A percentile compares a stretch with the other conserved stretches of the same genome.
Conservation (phyloP, 257 asterid genomes). For the Ehretia macrophylla region DNA sequence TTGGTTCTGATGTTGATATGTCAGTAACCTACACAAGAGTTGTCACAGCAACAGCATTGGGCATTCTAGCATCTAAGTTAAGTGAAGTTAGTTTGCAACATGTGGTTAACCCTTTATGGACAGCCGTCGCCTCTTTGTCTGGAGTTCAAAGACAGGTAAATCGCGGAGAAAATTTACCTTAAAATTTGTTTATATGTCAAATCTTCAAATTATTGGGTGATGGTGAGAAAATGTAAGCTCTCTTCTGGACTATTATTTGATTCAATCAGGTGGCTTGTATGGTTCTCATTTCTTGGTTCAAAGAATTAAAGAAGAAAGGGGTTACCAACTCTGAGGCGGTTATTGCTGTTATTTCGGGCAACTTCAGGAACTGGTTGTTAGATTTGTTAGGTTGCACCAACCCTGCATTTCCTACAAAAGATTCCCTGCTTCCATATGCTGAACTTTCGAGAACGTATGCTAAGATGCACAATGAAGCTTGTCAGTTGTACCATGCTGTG, state of each 20-base stretch:
- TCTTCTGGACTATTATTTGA: slow-evolving; percentile 2
- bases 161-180: background rate
- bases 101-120: slow-evolving; percentile 79
- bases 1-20: slow-evolving; percentile 87
- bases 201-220: background rate
- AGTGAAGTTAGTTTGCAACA: slow-evolving; percentile 52
- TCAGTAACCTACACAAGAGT: slow-evolving; percentile 89
- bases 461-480: slow-evolving; percentile 92
- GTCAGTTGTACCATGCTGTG: slow-evolving; percentile 58
- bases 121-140: slow-evolving; percentile 70
- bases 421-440: slow-evolving; percentile 73
- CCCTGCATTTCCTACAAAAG: slow-evolving; percentile 92
- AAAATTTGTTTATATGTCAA: too few relatives aligned
- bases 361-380: slow-evolving; percentile 61
- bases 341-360: slow-evolving; percentile 44
- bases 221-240: background rate
- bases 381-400: slow-evolving; percentile 82
- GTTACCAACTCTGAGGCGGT: slow-evolving; percentile 41
- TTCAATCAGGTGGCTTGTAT: slow-evolving; percentile 76
- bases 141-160: slow-evolving; percentile 98
- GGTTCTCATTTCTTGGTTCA: slow-evolving; percentile 92
- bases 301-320: slow-evolving; percentile 49
- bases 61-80: slow-evolving; percentile 80
- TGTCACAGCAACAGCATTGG: slow-evolving; percentile 82
- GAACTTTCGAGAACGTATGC: slow-evolving; percentile 89